Base-by-base conservation (phyloP, 202 grass and related monocot genomes). In the Eragrostis tef region DNA sequence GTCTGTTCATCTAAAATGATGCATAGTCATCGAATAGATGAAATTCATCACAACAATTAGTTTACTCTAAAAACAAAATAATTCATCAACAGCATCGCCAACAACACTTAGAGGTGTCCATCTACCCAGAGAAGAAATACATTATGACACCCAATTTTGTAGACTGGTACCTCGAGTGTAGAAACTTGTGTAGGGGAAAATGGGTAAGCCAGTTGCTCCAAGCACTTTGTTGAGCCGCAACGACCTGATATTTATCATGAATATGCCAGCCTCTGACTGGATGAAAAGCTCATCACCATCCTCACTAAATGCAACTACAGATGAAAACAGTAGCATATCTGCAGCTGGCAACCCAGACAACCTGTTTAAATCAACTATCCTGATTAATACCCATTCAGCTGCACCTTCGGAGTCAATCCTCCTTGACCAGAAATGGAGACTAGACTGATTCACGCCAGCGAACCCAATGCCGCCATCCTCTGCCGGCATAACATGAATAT, bases 141-240 rank as follows among this genome's bases (percentile, higher is more conserved):
- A 34, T 17, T 50, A 34, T 26, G 24, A n/a, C 9, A 53, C 16
- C 53, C 13, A 39, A n/a, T 53, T 31, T 17, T 16, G 11, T 22
- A 42, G 29, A 54, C 17, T 14, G 36, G 9, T 73, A 74, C 71
- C 71, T 41, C 50, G 50, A 57, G 50, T 57, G 10, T 22, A 75
- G 54, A 75, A 75, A 36, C 73, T 75, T 75, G 73, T 43, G n/a
- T 75, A 75, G 54, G 73, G 11, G 45, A 60, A 60, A 26, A 75
- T 26, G 6, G 20, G 31, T 41, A 20, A 59, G 20, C n/a, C 13
- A 58, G 53, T 60, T 25, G 34, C 53, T 59, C 17, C 34, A 45
- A 34, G 20, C 36, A 59, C 34, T 60, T 60, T 22, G 12, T 13
- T 61, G 12, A 75, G 54, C 13, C 45, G 73, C 54, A 45, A 14